Evolutionary conservation across 371 early-diverging fungal genomes (phyloP), one percentile per base, ranked within the genome.

Genomic region (Encephalitozoon romaleae): DNA sequence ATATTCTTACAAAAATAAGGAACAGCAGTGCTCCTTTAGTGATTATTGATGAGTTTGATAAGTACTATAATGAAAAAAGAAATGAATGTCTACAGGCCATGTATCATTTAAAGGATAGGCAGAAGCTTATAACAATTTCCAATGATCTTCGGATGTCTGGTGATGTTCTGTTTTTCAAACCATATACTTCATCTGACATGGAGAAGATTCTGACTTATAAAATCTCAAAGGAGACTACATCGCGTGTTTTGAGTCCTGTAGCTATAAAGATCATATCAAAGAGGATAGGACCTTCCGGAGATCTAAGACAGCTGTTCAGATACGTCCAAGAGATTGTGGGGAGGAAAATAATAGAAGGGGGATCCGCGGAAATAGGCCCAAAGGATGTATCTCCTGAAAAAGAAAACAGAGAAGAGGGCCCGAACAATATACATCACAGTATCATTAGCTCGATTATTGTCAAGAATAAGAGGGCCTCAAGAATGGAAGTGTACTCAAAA

Each of bases 21-120:
- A 53, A 30, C 41, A 39, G 34, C 41, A 52, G 47, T 41, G 32
- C 43, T 18, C 5, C 52, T 1, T 30, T 72, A 12, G 42, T 82
- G 26, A 66, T 82, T n/a, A 78, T 82, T 32, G 82, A 82, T 67
- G 82, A 82, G 52, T 82, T 74, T 71, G 82, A 82, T 49, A 82
- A 74, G 63, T 76, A 74, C 42, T 68, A 54, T 38, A 18, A 51
- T 23, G 75, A 67, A 65, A 78, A 70, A 47, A 81, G 66, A 49
- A 49, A 69, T 26, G 76, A 79, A 23, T 73, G 74, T 21, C 18
- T 66, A 15, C 34, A 30, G 8, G n/a, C 45, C 18, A 55, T 79
- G 38, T 8, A 49, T 23, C 41, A 38, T 28, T 23, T 79, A 28
- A 75, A 42, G 34, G 34, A 32, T 4, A 42, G 74, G 0, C 49